Evolutionary conservation across 2,329 filamentous ascomycete species (phyloP).

Genomic region (Fusarium sp.): DNA sequence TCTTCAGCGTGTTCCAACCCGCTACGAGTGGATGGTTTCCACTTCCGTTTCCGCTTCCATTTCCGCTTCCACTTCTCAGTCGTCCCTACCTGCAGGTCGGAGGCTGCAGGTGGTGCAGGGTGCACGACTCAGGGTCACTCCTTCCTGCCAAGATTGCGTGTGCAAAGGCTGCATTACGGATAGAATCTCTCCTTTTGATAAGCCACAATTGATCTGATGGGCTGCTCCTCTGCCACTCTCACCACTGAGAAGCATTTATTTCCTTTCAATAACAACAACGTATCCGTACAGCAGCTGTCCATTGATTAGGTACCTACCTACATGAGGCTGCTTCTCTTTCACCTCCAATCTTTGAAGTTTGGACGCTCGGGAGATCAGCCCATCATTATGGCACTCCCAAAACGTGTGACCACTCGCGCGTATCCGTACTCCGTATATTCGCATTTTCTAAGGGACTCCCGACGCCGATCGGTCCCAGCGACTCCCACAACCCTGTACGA

Average conservation of each 20-base stretch:
- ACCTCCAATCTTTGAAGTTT: slow-evolving; percentile 8
- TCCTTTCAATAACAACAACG: not conserved
- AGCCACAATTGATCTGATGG: slow-evolving; percentile 10
- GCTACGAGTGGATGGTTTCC: not conserved
- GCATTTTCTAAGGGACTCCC: slow-evolving; percentile 9
- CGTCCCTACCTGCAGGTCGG: not conserved
- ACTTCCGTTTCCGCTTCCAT: not conserved
- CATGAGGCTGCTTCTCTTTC: slow-evolving; percentile 1
- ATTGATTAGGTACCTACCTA: too few species aligned
- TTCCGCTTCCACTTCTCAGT: not conserved
- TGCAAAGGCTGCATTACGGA: slow-evolving; percentile 24
- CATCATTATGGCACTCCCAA: not conserved
- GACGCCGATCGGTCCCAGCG: slow-evolving; percentile 20
- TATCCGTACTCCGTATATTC: not conserved
- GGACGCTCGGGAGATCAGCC: slow-evolving; percentile 1
- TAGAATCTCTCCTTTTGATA: slow-evolving; percentile 22
- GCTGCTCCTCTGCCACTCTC: slow-evolving; percentile 8
- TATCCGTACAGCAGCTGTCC: too few species aligned
- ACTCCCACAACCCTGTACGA: slow-evolving; percentile 17
- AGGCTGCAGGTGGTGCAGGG: slow-evolving; percentile 18
- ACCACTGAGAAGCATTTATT: not conserved
- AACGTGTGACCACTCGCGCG: slow-evolving; percentile 6
- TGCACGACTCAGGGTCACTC: slow-evolving; percentile 44
- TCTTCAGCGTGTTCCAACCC: not conserved
- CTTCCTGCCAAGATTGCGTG: slow-evolving; percentile 32